Evolutionary conservation across 345 rosid species (phyloP).

Genomic region (Sonneratia caseolaris): DNA sequence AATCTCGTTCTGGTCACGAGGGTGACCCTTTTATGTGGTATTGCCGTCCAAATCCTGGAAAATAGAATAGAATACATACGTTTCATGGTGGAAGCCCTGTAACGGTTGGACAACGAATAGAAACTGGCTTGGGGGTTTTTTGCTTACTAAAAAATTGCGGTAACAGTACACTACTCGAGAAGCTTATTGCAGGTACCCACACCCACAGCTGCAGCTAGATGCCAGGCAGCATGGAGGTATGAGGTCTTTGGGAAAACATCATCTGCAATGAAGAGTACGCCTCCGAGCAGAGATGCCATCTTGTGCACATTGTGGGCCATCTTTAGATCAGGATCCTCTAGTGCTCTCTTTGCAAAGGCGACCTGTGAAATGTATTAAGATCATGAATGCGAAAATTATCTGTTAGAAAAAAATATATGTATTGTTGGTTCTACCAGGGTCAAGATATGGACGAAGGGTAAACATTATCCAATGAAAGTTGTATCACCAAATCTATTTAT

Average conservation of each 20-base stretch:
- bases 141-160: neutral
- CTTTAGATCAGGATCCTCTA: constrained; percentile 71
- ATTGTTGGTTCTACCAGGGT: neutral
- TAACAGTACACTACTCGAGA: constrained; percentile 39
- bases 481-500: neutral
- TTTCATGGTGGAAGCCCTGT: neutral
- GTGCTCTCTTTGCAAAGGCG: constrained; percentile 69
- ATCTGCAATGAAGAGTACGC: constrained; percentile 79
- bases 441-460: neutral
- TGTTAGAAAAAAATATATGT: too few relatives aligned
- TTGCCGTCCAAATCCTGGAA: neutral
- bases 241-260: constrained; percentile 68
- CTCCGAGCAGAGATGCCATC: constrained; percentile 78
- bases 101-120: neutral
- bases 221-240: constrained; percentile 93
- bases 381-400: too few relatives aligned
- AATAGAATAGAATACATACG: neutral
- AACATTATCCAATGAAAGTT: neutral
- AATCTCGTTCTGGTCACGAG: neutral
- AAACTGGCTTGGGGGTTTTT: neutral
- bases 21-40: neutral
- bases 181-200: constrained; percentile 89
- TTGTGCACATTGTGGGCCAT: constrained; percentile 70
- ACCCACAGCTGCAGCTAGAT: constrained; percentile 93
- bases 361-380: constrained; percentile 31